Base-by-base conservation (phyloP, 163 green algal genomes). In the Scenedesmus sp. region DNA sequence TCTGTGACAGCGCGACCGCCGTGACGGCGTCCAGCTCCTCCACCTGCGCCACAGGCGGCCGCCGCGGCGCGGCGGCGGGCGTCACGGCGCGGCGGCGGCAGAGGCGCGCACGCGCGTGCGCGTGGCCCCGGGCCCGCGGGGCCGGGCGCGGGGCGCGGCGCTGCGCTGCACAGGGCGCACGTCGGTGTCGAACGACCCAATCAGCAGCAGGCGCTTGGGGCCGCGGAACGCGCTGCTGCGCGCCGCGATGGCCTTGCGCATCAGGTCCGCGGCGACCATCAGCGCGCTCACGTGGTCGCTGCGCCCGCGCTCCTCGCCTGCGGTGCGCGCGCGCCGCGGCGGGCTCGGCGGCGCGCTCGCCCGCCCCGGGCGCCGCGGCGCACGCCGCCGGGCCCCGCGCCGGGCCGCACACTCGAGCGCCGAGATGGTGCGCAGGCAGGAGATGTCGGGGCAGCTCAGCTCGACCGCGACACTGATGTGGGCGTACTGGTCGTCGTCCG, bases 251-350 rank as follows among this genome's bases (percentile, higher is more conserved):
- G 58, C 71, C 47, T 80, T 71, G 29, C 71, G 71, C 7, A 80
- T 29, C 71, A 80, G 29, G 45, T 80, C 58, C 26, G 71, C 18
- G 1, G 36, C 71, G 20, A 72, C 71, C 11, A 71, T 31, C 71
- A 80, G 47, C 15, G 71, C 71, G 48, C 33, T 80, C 20, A 80
- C 60, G 22, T 80, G 47, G 47, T 80, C 71, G 62, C 58, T 70
- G 44, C 20, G 22, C 22, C 71, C 71, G 51, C 18, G 51, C 22
- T 11, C 9, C 5, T 13, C 18, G 51, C 20, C 5, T 28, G 22
- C 51, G n/a, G 51, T 60, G 51, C 51, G 22, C 9, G 60, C 31
- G 24, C 17, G 20, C 58, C 47, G 58, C 58, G 48, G 58, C 31
- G 36, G 24, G 14, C n/a, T n/a, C n/a, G n/a, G n/a, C n/a, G n/a